Base-by-base conservation (phyloP, 805 yeast species). In the Metschnikowia cubensis region DNA sequence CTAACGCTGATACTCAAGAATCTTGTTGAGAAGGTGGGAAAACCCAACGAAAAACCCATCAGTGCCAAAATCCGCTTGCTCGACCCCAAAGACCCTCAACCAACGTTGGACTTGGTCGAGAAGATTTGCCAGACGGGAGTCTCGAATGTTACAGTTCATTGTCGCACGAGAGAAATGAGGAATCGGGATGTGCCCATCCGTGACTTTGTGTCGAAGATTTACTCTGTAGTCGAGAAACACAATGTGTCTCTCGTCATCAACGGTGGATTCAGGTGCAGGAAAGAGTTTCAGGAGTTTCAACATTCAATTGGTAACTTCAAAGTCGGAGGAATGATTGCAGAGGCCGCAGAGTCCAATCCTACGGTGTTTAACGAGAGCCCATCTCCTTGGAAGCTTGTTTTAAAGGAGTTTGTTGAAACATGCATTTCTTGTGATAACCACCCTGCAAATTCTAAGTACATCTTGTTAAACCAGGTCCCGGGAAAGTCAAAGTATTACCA, bases 261-360 rank as follows among this genome's bases (percentile, higher is more conserved):
- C 64, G 99, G 99, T 5, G 89, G 80, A 20, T 68, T 94, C 3
- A 68, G 68, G 44, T 73, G 80, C 45, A 71, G 82, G 40, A 53
- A 60, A 3, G 94, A 91, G 49, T 81, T 77, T 52, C 52, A 58
- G 6, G 69, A 70, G 22, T 61, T 91, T 38, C 84, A 81, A 59
- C 57, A 67, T 8, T 63, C 67, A n/a, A 79, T 77, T 57, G 81
- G 84, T 0, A 75, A 76, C 1, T 79, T 80, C 46, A 69, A 61
- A 8, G 56, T 85, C n/a, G 96, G 98, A 3, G 91, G 89, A 6
- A 92, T 94, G 99, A 83, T 91, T 60, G 99, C 97, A 1, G 85
- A 89, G 32, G 82, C 83, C 31, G 98, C 97, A 0, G 98, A 94
- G 67, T 62, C 77, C 6, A 91, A 94, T 62, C 94, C 96, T 6